Base-by-base conservation (phyloP, 169 alveolate species). In the Eimeria maxima region DNA sequence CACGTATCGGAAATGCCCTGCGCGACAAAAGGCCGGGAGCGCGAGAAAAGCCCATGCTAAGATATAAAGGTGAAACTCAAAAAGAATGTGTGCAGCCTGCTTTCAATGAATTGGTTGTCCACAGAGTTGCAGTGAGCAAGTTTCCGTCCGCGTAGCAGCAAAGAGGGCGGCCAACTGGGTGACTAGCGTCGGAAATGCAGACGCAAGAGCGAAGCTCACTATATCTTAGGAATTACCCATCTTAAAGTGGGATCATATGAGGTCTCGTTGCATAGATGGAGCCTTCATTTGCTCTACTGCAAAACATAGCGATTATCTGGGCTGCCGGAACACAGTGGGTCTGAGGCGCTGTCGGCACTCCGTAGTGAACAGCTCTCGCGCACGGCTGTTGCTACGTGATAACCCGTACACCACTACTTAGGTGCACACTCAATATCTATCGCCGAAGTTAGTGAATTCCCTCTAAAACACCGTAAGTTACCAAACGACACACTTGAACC, bases 261-360 rank as follows among this genome's bases (percentile, higher is more conserved):
- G 42, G 42, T 24, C 74, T 20, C 38, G 22, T 65, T n/a, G 29
- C 74, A n/a, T 22, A 65, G 33, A 65, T 65, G 74, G 74, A 65
- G 0, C 42, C 20, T n/a, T 22, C 74, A 65, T 65, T 18, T 38
- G 42, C 8, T 65, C 74, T 65, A 65, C 74, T 65, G 74, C 10
- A 7, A 38, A 65, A 24, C 74, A 16, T 20, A 22, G 74, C 74
- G 29, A 29, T 38, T 38, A 5, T 22, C 74, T 65, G 74, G 42
- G n/a, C 74, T 16, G 74, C 42, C 74, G 42, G 74, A 24, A 65
- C 69, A 60, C 74, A 65, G 22, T 65, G 16, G 74, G 74, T 65
- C 74, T n/a, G 74, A 65, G 42, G 74, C 74, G 69, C 69, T 60
- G 69, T 60, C 69, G 69, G 69, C 69, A 60, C 69, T 60, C 69